Evolutionary conservation across 2,329 filamentous ascomycete genomes (phyloP), one percentile per base, ranked within the genome.

Genomic region (Neonectria sp.): DNA sequence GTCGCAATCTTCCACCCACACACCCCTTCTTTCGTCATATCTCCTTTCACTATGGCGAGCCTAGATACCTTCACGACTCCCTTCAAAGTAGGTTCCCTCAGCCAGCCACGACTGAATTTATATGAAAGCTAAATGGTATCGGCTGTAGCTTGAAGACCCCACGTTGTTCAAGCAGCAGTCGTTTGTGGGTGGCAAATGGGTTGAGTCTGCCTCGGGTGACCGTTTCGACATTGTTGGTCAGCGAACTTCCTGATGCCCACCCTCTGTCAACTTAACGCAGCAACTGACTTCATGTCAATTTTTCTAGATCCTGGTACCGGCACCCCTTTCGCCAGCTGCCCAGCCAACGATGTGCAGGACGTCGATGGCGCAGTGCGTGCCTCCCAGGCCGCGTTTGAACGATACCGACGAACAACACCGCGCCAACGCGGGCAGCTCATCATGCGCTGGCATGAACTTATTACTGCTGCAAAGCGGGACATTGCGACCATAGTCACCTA

Each of bases 271-370:
- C 21, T 21, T 21, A 15, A 43, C 37, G 2, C 37, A 15, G 37
- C 37, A 15, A 5, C 13, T 43, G 11, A 43, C 13, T 9, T 43
- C 37, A 43, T 15, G 17, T 43, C 37, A 5, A 43, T 43, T 43
- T 43, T 9, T 31, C 24, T 86, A 17, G 86, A 89, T 67, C 87
- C 87, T 0, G 87, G 87, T 48, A 85, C 83, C 9, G 84, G 84
- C 69, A 79, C 80, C 51, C 69, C 80, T 3, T 89, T 86, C 85
- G 83, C 85, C 2, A 83, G 82, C 12, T 86, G 84, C 69, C 83
- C 87, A 0, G 82, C 85, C 71, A 85, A 82, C 69, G 77, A 78
- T 4, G 77, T 79, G n/a, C 75, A 76, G 9, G 82, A 84, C 46
- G 78, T 82, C 40, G 79, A 81, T 33, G 65, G 67, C 2, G 80